Percentiles rank a stretch among this genome's conserved stretches.
phyloP scores from a whole-genome alignment of 2,329 filamentous ascomycete genomes.

The Lachnellula cervina region DNA sequence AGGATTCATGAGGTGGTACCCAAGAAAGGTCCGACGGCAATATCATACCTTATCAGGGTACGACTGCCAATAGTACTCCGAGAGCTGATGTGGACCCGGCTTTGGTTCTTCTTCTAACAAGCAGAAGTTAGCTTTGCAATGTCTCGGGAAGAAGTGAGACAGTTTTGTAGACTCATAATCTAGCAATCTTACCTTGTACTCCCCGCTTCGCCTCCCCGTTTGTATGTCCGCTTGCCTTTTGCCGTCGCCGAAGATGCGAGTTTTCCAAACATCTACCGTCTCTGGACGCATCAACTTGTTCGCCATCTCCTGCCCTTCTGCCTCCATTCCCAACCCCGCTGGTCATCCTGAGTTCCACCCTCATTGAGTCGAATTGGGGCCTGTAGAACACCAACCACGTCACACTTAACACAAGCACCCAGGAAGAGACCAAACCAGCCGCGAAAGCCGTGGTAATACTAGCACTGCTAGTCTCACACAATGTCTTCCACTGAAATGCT shows the following conservation, averaged over 20 bases:
- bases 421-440: slow-evolving; percentile 45
- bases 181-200: background rate
- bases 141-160: background rate
- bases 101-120: too few relatives aligned
- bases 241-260: background rate
- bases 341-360: slow-evolving; percentile 28
- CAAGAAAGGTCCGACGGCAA: too few relatives aligned
- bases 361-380: slow-evolving; percentile 53
- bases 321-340: slow-evolving; percentile 19
- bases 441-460: slow-evolving; percentile 49
- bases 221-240: slow-evolving; percentile 10
- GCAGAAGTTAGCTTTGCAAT: too few relatives aligned
- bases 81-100: background rate
- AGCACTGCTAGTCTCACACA: slow-evolving; percentile 41
- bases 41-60: slow-evolving; percentile 47
- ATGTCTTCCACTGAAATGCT: slow-evolving; percentile 40
- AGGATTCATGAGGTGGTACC: too few relatives aligned
- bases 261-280: background rate
- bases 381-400: slow-evolving; percentile 49
- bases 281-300: background rate
- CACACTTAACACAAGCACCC: slow-evolving; percentile 46
- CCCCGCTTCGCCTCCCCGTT: background rate
- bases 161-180: background rate
- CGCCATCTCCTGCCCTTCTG: background rate
- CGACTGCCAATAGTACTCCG: slow-evolving; percentile 52